phyloP scores from a whole-genome alignment of 23 red algal species.

The Pyropia haitanensis region DNA sequence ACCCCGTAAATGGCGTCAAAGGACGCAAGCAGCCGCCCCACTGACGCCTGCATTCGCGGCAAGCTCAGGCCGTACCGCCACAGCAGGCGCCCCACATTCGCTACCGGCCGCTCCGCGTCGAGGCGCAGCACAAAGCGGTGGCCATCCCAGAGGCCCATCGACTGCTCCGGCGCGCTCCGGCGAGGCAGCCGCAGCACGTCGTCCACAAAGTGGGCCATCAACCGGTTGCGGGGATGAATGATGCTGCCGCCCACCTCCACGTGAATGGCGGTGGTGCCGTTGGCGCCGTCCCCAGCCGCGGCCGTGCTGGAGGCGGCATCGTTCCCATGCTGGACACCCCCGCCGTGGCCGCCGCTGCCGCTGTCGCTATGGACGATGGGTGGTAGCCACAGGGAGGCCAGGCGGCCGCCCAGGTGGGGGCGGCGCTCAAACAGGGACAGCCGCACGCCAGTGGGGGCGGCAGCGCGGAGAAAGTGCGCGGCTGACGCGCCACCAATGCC shows the following conservation, averaged over 20 bases:
- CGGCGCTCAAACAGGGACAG: conserved; percentile 32
- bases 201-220: conserved; percentile 25
- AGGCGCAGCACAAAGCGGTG: conserved; percentile 22
- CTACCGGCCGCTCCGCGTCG: background rate
- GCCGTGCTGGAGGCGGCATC: no score
- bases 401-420: conserved; percentile 25
- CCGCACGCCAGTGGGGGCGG: conserved; percentile 2
- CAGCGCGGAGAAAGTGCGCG: conserved; percentile 22
- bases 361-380: no score
- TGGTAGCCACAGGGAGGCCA: conserved; percentile 6
- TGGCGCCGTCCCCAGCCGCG: background rate
- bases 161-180: background rate
- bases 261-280: background rate
- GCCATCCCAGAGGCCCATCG: conserved; percentile 53
- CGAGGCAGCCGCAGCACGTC: conserved; percentile 9
- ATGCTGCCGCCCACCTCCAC: conserved; percentile 51
- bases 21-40: conserved; percentile 15
- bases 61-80: conserved; percentile 30
- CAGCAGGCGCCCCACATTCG: conserved; percentile 3
- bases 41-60: conserved; percentile 3
- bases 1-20: conserved; percentile 26
- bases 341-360: no score
- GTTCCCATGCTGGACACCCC: no score
- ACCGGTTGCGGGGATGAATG: conserved; percentile 24
- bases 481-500: conserved; percentile 40